Percentiles rank a stretch among this genome's conserved stretches.
Conservation (phyloP, 768 basidiomycete genomes). For the Mrakia hoshinonis region DNA sequence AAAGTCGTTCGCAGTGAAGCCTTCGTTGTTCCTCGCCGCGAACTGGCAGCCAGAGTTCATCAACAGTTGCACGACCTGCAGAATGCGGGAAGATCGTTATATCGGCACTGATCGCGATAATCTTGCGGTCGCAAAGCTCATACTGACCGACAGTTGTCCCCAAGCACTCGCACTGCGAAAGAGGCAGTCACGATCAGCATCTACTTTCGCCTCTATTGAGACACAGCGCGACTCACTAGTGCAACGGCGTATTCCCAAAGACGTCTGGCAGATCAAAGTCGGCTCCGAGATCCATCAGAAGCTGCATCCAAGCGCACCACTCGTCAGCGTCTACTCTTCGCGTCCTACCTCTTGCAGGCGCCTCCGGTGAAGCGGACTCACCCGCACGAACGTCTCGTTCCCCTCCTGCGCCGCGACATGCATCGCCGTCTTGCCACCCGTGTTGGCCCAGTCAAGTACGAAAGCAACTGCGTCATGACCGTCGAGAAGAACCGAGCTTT, state of each 20-base stretch:
- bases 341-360: too few species aligned
- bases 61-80: constrained; percentile 61
- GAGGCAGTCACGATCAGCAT: constrained; percentile 18
- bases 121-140: too few species aligned
- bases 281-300: constrained; percentile 82
- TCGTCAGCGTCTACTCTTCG: too few species aligned
- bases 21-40: constrained; percentile 74
- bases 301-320: constrained; percentile 45
- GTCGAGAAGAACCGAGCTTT: not conserved
- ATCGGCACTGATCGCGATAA: not conserved
- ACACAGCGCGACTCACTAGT: constrained; percentile 59
- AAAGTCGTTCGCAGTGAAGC: constrained; percentile 86
- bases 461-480: constrained; percentile 48
- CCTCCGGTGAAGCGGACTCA: constrained; percentile 43
- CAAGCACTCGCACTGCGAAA: constrained; percentile 37
- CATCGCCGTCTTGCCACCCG: constrained; percentile 78
- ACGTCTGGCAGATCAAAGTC: constrained; percentile 84
- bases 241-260: constrained; percentile 82
- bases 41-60: constrained; percentile 84
- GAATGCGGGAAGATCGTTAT: not conserved
- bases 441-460: constrained; percentile 86
- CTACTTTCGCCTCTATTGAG: not conserved
- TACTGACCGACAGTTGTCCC: constrained; percentile 42
- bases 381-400: constrained; percentile 78
- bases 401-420: constrained; percentile 82